Evolutionary conservation across 495 filamentous ascomycete genomes (phyloP).

Genomic region (Neurospora tetrasperma): DNA sequence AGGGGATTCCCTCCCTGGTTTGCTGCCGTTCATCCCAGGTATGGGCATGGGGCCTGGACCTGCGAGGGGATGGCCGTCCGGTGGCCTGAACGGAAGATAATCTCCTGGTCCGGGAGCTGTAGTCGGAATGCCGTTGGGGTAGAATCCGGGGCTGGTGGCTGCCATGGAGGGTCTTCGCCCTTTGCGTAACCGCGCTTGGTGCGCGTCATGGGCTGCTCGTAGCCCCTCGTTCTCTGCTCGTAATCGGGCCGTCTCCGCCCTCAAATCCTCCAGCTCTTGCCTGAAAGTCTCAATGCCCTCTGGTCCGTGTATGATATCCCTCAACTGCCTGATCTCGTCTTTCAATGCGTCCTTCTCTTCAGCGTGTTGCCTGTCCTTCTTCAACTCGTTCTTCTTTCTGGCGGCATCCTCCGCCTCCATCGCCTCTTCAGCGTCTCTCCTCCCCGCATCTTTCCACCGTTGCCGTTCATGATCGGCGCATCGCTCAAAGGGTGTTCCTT

Average conservation of each 20-base stretch:
- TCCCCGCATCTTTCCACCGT: background rate
- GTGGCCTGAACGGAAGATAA: background rate
- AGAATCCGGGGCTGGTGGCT: background rate
- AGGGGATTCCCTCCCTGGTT: background rate
- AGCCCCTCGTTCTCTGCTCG: background rate
- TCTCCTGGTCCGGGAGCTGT: background rate
- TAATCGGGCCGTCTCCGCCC: background rate
- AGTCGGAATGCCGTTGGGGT: background rate
- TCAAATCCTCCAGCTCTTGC: background rate
- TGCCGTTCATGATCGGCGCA: background rate
- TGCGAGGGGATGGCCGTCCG: background rate
- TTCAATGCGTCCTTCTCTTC: background rate
- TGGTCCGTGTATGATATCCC: background rate
- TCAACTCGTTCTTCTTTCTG: background rate
- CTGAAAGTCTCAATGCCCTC: background rate
- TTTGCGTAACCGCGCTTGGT: background rate
- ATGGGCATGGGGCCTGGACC: background rate
- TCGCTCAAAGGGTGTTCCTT: background rate
- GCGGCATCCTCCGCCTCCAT: no score
- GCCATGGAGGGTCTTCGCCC: background rate
- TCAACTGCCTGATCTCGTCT: background rate
- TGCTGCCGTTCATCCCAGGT: background rate
- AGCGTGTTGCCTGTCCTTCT: background rate
- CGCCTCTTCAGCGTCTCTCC: background rate
- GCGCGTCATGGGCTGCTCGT: background rate